Base-by-base conservation (phyloP, 2,329 filamentous ascomycete genomes). In the Pestalotiopsis sp. region DNA sequence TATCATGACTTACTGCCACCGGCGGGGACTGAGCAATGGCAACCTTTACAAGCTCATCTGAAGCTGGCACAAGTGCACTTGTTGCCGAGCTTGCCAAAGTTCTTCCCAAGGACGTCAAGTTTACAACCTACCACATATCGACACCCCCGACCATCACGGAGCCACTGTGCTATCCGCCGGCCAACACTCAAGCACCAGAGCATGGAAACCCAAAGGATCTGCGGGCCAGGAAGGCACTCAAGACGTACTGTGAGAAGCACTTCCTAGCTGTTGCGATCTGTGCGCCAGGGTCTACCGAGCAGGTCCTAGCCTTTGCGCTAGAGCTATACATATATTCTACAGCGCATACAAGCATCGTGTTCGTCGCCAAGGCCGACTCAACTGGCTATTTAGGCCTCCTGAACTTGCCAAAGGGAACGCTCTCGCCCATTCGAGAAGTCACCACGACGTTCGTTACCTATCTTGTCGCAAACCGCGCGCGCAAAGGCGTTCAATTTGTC, bases 311-410 rank as follows among this genome's bases (percentile, higher is more conserved):
- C 9, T 91, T 97, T 69, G 95, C 92, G 17, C 87, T 99, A 71
- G 96, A 99, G 78, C 86, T 98, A 65, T 86, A 96, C 74, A 88
- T 99, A 70, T 99, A 97, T 81, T 92, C 90, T 0, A 97, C 95
- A 0, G 87, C 88, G 60, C 87, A 88, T 74, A 88, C 94, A 27
- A 97, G 92, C 1, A 98, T 93, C 3, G 87, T 98, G 66, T 99
- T 99, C 78, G 92, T 99, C 27, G 95, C 95, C 71, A 99, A 99
- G 81, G 96, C 96, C 63, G 96, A 99, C 82, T 98, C 96, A 11
- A 98, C 95, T 0, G 96, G 97, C 27, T 97, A 94, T 77, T 82
- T 98, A 11, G 85, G 90, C 72, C 84, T 92, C 2, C 83, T 95
- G 45, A 82, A 87, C 20, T 83, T 93, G 0, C 87, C 90, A 17